Base-by-base conservation (phyloP, 371 early-diverging fungal species). In the Haplosporangium sp. region DNA sequence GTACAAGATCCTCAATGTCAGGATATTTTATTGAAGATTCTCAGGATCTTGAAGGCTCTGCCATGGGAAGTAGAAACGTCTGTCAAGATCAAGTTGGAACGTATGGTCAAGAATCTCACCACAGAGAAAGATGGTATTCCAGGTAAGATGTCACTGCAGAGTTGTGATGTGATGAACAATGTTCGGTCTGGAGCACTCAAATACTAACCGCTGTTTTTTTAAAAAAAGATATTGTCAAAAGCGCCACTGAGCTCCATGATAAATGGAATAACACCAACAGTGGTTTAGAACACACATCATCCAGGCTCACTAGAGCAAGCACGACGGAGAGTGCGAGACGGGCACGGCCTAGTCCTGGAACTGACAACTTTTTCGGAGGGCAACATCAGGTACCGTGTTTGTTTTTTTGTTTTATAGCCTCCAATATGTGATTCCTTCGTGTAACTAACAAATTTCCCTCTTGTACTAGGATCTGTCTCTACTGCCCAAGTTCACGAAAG, bases 1-100 rank as follows among this genome's bases (percentile, higher is more conserved):
- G 6, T 29, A 2, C 6, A 23, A 11, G 55, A 23, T 21, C n/a
- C 40, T 23, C 20, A 62, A n/a, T 29, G 18, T 29, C 23, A 58
- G n/a, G 69, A 63, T 18, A 20, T 52, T 8, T 42, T 69, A 9
- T 21, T 58, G 18, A 63, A 57, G 36, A 53, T 42, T 9, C 42
- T 69, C 13, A 41, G 23, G 7, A 51, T 47, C 11, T 40, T 69
- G 18, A 62, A 47, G 23, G 43, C 23, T 8, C 55, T 69, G 40
- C 69, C 69, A 11, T 63, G 57, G 40, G 59, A 62, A 53, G 16
- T 23, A 13, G 47, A 46, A 23, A 47, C 40, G 16, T 47, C 63
- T 13, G 58, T 42, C 38, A 53, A 52, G 3, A 10, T 41, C 18
- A 41, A 61, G 18, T 37, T 63, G 12, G 23, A 59, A 50, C 14